These are phyloP conservation scores for Mortierella sp. DNA, from an alignment of 371 early-diverging fungal genomes.

Conservation along the genomic window DNA sequence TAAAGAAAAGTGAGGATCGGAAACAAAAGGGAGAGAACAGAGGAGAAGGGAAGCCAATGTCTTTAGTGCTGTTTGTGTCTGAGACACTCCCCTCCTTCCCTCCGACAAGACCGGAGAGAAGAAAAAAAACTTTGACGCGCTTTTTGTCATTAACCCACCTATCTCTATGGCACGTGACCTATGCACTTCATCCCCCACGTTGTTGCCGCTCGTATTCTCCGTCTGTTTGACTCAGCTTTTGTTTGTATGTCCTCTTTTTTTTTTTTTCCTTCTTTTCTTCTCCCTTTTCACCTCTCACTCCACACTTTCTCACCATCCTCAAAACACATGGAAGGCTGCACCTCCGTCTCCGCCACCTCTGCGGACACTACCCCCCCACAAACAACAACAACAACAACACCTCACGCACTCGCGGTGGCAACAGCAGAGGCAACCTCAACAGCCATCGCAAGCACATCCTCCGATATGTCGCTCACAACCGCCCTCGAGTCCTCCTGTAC, in stretches of 20 bases:
- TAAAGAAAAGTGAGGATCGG: not conserved
- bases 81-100: not conserved
- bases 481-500: not conserved
- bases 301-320: not conserved
- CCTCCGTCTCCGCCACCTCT: not conserved
- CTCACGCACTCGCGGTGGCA: not conserved
- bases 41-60: not conserved
- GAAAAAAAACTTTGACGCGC: not conserved
- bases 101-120: not conserved
- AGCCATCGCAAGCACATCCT: not conserved
- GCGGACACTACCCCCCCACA: not conserved
- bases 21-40: not conserved
- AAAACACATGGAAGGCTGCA: not conserved
- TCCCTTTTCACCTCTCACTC: not conserved
- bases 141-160: not conserved
- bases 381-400: not conserved
- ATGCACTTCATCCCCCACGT: no score
- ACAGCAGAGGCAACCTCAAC: not conserved
- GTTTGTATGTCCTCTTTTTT: not conserved
- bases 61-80: not conserved
- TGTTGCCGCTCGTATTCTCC: not conserved
- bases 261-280: not conserved
- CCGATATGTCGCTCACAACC: constrained; percentile 1
- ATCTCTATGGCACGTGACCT: no score
- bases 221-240: not conserved